These are phyloP conservation scores for Artemisia tridentata DNA, from an alignment of 129 eudicot genomes.

Conservation along the genomic window DNA sequence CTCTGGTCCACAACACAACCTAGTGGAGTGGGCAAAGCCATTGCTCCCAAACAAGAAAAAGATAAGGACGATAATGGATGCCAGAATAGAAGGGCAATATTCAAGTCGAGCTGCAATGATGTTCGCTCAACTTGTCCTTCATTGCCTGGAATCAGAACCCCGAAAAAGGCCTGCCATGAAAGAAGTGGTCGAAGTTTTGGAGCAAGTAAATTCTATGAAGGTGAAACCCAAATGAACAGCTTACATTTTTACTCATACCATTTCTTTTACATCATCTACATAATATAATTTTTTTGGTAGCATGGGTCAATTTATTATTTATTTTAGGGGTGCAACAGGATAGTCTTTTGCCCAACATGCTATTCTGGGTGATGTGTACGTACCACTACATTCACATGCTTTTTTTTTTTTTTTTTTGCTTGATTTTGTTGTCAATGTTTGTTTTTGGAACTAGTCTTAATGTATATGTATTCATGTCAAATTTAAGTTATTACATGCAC, in stretches of 20 bases:
- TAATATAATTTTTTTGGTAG: slow-evolving; percentile 12
- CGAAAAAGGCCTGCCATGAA: slow-evolving; percentile 68
- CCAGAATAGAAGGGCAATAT: slow-evolving; percentile 72
- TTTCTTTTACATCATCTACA: background rate
- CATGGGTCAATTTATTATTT: slow-evolving; percentile 24
- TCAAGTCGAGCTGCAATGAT: slow-evolving; percentile 57
- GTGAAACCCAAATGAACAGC: slow-evolving; percentile 28
- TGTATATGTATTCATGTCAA: too few species aligned
- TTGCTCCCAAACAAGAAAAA: slow-evolving; percentile 52
- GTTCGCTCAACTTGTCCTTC: slow-evolving; percentile 61
- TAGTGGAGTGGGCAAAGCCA: slow-evolving; percentile 71
- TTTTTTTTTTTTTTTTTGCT: too few species aligned
- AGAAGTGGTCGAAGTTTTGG: slow-evolving; percentile 56
- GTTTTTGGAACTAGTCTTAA: too few species aligned
- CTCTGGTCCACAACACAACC: slow-evolving; percentile 43
- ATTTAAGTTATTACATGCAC: too few species aligned
- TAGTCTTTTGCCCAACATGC: too few species aligned
- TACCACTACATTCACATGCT: too few species aligned
- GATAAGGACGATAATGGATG: slow-evolving; percentile 59
- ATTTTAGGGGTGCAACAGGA: background rate
- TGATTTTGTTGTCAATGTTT: too few species aligned
- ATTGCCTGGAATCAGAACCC: slow-evolving; percentile 59
- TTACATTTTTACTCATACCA: slow-evolving; percentile 5
- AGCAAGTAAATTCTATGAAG: slow-evolving; percentile 53
- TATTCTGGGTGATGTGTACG: too few species aligned